These are phyloP conservation scores for Albizia julibrissin DNA, from an alignment of 306 rosid genomes.

Conservation along the genomic window DNA sequence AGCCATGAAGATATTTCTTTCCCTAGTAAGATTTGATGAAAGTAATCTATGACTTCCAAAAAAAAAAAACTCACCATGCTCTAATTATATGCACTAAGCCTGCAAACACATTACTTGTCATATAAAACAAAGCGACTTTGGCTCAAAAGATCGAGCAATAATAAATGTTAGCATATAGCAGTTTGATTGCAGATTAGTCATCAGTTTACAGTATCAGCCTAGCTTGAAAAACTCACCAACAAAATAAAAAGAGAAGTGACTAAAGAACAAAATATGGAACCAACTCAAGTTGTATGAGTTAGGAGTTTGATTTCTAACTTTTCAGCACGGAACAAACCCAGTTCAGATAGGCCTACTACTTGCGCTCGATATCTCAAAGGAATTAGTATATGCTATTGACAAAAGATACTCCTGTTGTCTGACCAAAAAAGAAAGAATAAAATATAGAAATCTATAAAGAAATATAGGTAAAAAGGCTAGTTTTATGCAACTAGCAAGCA, in stretches of 20 bases:
- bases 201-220: slow-evolving; percentile 7
- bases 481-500: background rate
- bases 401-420: background rate
- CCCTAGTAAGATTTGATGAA: background rate
- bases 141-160: background rate
- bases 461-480: background rate
- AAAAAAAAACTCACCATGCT: background rate
- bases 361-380: background rate
- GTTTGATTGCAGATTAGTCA: slow-evolving; percentile 14
- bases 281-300: background rate
- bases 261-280: background rate
- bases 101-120: background rate
- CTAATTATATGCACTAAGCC: background rate
- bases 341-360: background rate
- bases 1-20: background rate
- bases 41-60: background rate
- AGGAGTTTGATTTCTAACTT: background rate
- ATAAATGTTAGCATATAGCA: background rate
- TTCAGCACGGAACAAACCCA: background rate
- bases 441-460: background rate
- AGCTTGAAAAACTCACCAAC: background rate
- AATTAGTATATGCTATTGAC: background rate
- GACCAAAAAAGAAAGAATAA: background rate
- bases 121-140: background rate
- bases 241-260: background rate